phyloP scores from a whole-genome alignment of 805 yeast species.

The Suhomyces xylopsoci region DNA sequence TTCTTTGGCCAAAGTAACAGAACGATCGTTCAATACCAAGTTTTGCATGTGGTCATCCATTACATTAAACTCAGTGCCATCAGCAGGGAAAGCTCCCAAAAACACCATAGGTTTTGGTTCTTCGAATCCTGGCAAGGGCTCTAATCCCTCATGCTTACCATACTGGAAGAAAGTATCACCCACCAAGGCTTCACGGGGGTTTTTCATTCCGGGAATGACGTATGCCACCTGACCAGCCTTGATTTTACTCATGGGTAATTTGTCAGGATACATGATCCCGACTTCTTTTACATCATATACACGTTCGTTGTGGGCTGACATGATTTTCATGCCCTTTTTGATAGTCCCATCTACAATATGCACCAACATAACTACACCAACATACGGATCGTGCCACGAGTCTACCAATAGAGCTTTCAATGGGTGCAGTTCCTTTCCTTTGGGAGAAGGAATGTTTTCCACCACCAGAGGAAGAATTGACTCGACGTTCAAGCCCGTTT shows the following conservation, averaged over 20 bases:
- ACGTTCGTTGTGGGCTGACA: conserved; percentile 72
- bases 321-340: conserved; percentile 68
- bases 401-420: conserved; percentile 83
- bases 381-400: conserved; percentile 93
- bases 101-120: conserved; percentile 98
- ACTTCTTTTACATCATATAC: conserved; percentile 87
- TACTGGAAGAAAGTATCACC: conserved; percentile 84
- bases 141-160: conserved; percentile 54
- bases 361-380: conserved; percentile 85
- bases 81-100: conserved; percentile 97
- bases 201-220: conserved; percentile 91
- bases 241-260: conserved; percentile 58
- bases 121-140: conserved; percentile 90
- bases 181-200: conserved; percentile 77
- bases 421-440: conserved; percentile 52
- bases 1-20: conserved; percentile 85
- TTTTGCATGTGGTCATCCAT: conserved; percentile 89
- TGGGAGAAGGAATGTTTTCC: conserved; percentile 77
- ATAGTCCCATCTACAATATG: conserved; percentile 81
- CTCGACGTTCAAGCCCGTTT: conserved; percentile 81
- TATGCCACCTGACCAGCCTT: conserved; percentile 94
- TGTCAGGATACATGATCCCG: conserved; percentile 94
- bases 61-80: conserved; percentile 83
- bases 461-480: conserved; percentile 77
- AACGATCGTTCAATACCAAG: conserved; percentile 84